Conservation (phyloP, 164 flowering plant species). For the Houttuynia cordata region DNA sequence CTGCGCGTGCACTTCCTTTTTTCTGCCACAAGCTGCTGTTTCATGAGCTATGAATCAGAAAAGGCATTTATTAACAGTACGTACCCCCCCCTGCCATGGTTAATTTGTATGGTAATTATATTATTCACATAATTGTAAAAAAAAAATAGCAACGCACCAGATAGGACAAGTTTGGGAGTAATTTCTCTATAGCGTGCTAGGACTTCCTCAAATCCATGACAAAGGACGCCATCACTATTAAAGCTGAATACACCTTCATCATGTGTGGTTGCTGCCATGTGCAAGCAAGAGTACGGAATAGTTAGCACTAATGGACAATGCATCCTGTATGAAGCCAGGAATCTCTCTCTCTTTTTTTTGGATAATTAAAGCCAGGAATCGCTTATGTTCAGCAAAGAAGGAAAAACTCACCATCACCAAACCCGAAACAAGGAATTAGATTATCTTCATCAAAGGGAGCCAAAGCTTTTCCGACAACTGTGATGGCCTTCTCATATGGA, state of each 20-base stretch:
- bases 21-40: too few species aligned
- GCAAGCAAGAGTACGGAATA: not conserved
- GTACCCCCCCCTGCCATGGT: too few species aligned
- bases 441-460: conserved; percentile 85
- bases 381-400: not conserved
- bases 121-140: not conserved
- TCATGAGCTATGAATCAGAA: too few species aligned
- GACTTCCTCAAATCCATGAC: conserved; percentile 82
- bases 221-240: conserved; percentile 47
- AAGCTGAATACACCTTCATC: conserved; percentile 67
- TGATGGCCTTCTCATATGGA: conserved; percentile 72
- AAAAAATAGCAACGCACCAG: conserved; percentile 28
- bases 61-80: too few species aligned
- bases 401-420: conserved; percentile 56
- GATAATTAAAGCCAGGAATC: not conserved
- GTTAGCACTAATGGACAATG: not conserved
- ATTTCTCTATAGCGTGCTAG: conserved; percentile 46
- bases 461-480: conserved; percentile 60
- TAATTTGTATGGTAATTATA: too few species aligned
- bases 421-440: conserved; percentile 76
- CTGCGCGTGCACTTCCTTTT: too few species aligned
- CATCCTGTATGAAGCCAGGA: not conserved
- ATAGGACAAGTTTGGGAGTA: conserved; percentile 34
- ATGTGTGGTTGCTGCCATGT: conserved; percentile 51
- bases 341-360: too few species aligned